These are phyloP conservation scores for Francoa sonchifolia DNA, from an alignment of 441 rosid genomes.

Conservation along the genomic window DNA sequence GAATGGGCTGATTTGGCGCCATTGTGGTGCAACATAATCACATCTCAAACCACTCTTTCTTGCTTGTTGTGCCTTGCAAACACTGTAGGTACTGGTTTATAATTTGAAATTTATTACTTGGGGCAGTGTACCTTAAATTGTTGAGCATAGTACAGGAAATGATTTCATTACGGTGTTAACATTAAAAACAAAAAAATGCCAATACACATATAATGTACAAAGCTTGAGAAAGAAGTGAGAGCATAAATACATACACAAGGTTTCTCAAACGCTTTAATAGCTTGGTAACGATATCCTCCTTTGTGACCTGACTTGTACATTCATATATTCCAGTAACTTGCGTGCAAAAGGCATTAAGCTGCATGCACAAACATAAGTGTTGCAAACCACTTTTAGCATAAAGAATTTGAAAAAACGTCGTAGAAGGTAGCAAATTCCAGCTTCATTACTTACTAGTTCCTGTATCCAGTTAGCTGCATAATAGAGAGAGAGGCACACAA, in stretches of 20 bases:
- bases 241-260: constrained; percentile 43
- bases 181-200: too few relatives aligned
- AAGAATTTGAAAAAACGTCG: constrained; percentile 2
- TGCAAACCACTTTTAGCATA: constrained; percentile 10
- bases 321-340: constrained; percentile 49
- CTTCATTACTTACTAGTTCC: constrained; percentile 49
- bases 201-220: constrained; percentile 2
- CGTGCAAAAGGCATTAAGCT: constrained; percentile 79
- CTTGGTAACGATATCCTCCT: constrained; percentile 52
- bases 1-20: too few relatives aligned
- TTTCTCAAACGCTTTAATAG: constrained; percentile 64
- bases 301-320: constrained; percentile 45
- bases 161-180: too few relatives aligned
- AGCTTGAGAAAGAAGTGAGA: constrained; percentile 9
- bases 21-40: too few relatives aligned
- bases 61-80: too few relatives aligned
- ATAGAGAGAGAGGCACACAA: constrained; percentile 50
- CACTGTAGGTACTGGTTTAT: too few relatives aligned
- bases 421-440: constrained; percentile 5
- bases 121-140: too few relatives aligned
- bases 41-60: too few relatives aligned
- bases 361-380: constrained; percentile 15
- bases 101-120: too few relatives aligned
- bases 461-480: constrained; percentile 72
- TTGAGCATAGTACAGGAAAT: too few relatives aligned